A percentile compares a stretch with the other conserved stretches of the same genome.
phyloP scores from a whole-genome alignment of 2,329 filamentous ascomycete genomes.

The Claviceps sp. region DNA sequence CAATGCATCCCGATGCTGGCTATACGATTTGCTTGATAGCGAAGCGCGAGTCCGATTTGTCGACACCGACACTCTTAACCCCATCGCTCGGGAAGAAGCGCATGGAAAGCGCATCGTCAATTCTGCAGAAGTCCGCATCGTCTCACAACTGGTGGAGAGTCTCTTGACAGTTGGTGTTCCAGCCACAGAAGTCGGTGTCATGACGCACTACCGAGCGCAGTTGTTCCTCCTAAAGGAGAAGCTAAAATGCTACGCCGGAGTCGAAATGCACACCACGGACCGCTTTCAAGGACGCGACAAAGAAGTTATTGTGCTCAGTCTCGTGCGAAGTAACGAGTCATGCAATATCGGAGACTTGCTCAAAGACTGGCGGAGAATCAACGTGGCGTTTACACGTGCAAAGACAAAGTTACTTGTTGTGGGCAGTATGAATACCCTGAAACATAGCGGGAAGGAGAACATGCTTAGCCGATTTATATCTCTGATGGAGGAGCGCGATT shows the following conservation, averaged over 20 bases:
- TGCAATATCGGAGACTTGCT: slow-evolving; percentile 80
- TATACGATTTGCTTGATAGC: slow-evolving; percentile 57
- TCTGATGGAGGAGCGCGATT: slow-evolving; percentile 64
- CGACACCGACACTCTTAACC: slow-evolving; percentile 68
- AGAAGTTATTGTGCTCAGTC: slow-evolving; percentile 74
- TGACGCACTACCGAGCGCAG: slow-evolving; percentile 93
- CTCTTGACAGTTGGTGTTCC: slow-evolving; percentile 66
- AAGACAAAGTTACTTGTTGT: slow-evolving; percentile 84
- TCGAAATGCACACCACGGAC: slow-evolving; percentile 95
- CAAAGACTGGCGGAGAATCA: slow-evolving; percentile 84
- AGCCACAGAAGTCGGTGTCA: slow-evolving; percentile 71
- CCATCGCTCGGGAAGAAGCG: slow-evolving; percentile 53
- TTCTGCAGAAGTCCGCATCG: slow-evolving; percentile 63
- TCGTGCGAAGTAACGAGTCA: slow-evolving; percentile 76
- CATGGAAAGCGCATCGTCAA: slow-evolving; percentile 84
- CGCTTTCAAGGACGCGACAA: slow-evolving; percentile 96
- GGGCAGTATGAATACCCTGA: slow-evolving; percentile 69
- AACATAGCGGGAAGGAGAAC: slow-evolving; percentile 56
- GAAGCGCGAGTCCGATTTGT: slow-evolving; percentile 68
- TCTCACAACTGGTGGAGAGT: slow-evolving; percentile 66
- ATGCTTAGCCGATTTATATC: slow-evolving; percentile 64
- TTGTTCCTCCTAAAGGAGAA: slow-evolving; percentile 67
- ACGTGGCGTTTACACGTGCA: slow-evolving; percentile 88
- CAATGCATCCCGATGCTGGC: slow-evolving; percentile 52
- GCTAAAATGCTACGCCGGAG: slow-evolving; percentile 44